phyloP scores from a whole-genome alignment of 768 basidiomycete genomes.

The Calvatia gigantea region DNA sequence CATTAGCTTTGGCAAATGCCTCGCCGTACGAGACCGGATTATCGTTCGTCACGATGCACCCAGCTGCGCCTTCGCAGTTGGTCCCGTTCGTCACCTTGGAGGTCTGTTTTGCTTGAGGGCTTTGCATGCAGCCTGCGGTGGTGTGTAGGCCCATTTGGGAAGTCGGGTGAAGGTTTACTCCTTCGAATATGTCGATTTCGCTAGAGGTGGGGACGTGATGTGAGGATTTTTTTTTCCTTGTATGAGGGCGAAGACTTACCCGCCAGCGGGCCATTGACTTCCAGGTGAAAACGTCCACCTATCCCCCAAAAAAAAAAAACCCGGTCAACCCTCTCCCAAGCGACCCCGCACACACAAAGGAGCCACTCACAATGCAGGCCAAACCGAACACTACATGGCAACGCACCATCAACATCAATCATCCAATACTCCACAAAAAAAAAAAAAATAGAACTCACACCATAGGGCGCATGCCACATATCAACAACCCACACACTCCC shows the following conservation, averaged over 20 bases:
- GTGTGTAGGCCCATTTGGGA: slow-evolving; percentile 78
- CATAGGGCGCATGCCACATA: slow-evolving; percentile 55
- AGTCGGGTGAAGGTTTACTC: slow-evolving; percentile 60
- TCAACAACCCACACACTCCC: slow-evolving; percentile 63
- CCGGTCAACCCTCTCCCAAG: too few relatives aligned
- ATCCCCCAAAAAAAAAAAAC: background rate
- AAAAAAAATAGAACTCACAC: background rate
- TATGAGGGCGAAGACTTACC: slow-evolving; percentile 26
- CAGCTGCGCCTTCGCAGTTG: slow-evolving; percentile 52
- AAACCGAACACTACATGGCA: slow-evolving; percentile 56
- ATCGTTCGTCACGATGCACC: slow-evolving; percentile 61
- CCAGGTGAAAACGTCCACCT: slow-evolving; percentile 47
- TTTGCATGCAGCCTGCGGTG: slow-evolving; percentile 51
- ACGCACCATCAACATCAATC: background rate
- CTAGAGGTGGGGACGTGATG: slow-evolving; percentile 18
- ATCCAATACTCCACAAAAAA: too few relatives aligned
- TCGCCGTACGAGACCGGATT: slow-evolving; percentile 57
- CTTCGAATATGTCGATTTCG: slow-evolving; percentile 82
- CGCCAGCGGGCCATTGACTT: slow-evolving; percentile 55
- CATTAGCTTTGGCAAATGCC: slow-evolving; percentile 60
- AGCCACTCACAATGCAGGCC: slow-evolving; percentile 49
- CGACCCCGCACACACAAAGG: background rate
- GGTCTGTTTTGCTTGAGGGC: slow-evolving; percentile 41
- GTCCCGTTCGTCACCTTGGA: slow-evolving; percentile 52
- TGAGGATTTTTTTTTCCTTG: background rate